Evolutionary conservation across 2,329 filamentous ascomycete species (phyloP), one percentile per base, ranked within the genome.

Genomic region (Penicillium decumbens): DNA sequence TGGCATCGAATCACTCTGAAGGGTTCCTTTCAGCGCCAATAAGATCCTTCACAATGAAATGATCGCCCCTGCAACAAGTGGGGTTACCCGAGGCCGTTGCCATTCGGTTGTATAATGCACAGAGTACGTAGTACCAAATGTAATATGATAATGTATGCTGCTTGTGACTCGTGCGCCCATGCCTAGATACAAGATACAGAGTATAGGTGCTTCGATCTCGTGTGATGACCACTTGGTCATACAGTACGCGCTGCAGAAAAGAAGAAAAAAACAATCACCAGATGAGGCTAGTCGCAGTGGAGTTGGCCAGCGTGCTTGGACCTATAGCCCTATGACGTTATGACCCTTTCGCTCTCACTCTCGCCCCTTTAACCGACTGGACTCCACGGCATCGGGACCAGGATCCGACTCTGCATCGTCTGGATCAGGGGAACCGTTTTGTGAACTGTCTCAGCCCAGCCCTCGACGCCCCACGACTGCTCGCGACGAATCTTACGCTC

Each of bases 341-440:
- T 9, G 15, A 20, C 33, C 33, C 15, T 37, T 10, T 12, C 9
- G 33, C 33, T 20, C 18, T 37, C 13, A 8, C 33, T 23, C 20
- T 23, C 20, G 15, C 20, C 4, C 18, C 20, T 51, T 59, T 79
- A 95, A 55, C 86, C 85, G 53, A 96, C 89, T 3, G 93, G 91
- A 55, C 89, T 95, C 93, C 93, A 98, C 7, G 90, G 88, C 86
- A 96, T 91, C 10, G 93, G 89, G 53, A 97, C 85, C 66, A 98
- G 72, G 63, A 98, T 90, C 62, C 88, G 81, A 66, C 89, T 95
- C 80, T 93, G 89, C 93, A 98, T 98, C 50, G 78, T 84, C 76
- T 96, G 91, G 63, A 98, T 98, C 56, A 98, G 79, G 28, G 93
- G 93, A 41, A 98, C 93, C 1, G 93, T 98, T 80, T 95, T 96